phyloP scores from a whole-genome alignment of 495 filamentous ascomycete species.

The Parathielavia appendiculata region DNA sequence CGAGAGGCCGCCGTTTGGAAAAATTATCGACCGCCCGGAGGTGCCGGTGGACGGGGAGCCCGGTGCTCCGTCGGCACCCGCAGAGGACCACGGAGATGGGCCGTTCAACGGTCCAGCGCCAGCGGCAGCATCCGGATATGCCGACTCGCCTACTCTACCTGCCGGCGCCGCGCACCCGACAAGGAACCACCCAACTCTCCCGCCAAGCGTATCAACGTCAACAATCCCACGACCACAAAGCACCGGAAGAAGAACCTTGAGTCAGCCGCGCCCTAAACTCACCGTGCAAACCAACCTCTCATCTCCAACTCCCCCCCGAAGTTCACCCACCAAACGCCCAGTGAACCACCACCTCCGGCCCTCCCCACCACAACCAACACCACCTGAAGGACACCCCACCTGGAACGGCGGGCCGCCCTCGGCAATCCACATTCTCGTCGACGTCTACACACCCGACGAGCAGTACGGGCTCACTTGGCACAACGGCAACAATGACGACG shows the following conservation, averaged over 20 bases:
- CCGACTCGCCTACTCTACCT: constrained; percentile 9
- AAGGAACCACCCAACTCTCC: not conserved
- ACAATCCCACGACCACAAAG: not conserved
- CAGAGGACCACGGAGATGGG: constrained; percentile 3
- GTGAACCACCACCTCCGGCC: too few relatives aligned
- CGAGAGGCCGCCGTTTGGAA: constrained; percentile 27
- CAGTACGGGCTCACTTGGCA: not conserved
- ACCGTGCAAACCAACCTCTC: constrained; percentile 10
- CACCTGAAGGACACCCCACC: not conserved
- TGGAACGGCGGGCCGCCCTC: not conserved
- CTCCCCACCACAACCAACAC: not conserved
- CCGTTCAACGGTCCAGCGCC: not conserved
- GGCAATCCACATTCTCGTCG: not conserved
- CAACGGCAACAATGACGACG: not conserved
- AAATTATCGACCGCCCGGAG: constrained; percentile 22
- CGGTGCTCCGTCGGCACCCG: not conserved
- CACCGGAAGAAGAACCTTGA: not conserved
- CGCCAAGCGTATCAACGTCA: not conserved
- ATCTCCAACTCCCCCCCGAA: not conserved
- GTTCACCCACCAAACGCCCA: not conserved
- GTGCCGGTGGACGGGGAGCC: constrained; percentile 1
- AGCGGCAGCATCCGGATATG: not conserved
- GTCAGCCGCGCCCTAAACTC: constrained; percentile 1
- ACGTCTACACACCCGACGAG: not conserved
- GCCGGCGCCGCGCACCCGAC: not conserved